A percentile compares a stretch with the other conserved stretches of the same genome.
Conservation (phyloP, 306 rosid species). For the Spatholobus suberectus region DNA sequence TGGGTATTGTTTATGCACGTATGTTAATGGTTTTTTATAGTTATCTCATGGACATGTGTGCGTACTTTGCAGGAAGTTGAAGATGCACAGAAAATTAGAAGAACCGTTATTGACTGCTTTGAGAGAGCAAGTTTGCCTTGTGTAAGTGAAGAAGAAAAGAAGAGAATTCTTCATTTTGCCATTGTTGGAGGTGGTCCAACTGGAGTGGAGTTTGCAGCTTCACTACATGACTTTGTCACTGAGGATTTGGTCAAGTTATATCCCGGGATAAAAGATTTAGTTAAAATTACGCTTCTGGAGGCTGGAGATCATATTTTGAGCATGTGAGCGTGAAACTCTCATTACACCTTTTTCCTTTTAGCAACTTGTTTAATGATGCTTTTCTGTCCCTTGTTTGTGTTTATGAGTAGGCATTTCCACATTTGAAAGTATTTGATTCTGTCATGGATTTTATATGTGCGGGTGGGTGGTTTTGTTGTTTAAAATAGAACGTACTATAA, state of each 20-base stretch:
- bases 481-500: neutral
- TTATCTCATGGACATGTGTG: slow-evolving; percentile 18
- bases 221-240: slow-evolving; percentile 88
- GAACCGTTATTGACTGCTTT: slow-evolving; percentile 92
- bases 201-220: slow-evolving; percentile 98
- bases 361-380: slow-evolving; percentile 9
- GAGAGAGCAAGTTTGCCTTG: slow-evolving; percentile 90
- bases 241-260: slow-evolving; percentile 81
- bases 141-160: slow-evolving; percentile 81
- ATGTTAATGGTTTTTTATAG: neutral
- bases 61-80: slow-evolving; percentile 85
- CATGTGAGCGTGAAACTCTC: slow-evolving; percentile 59
- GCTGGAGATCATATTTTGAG: slow-evolving; percentile 90
- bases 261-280: slow-evolving; percentile 74
- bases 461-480: slow-evolving; percentile 12
- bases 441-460: slow-evolving; percentile 21
- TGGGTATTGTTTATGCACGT: slow-evolving; percentile 20
- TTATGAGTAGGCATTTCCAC: slow-evolving; percentile 40
- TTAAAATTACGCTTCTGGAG: slow-evolving; percentile 88
- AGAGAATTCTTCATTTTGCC: slow-evolving; percentile 96
- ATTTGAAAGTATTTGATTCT: slow-evolving; percentile 45
- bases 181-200: slow-evolving; percentile 99
- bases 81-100: slow-evolving; percentile 96
- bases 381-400: neutral
- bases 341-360: slow-evolving; percentile 1